phyloP scores from a whole-genome alignment of 2,329 filamentous ascomycete genomes.

The Cladophialophora immunda region DNA sequence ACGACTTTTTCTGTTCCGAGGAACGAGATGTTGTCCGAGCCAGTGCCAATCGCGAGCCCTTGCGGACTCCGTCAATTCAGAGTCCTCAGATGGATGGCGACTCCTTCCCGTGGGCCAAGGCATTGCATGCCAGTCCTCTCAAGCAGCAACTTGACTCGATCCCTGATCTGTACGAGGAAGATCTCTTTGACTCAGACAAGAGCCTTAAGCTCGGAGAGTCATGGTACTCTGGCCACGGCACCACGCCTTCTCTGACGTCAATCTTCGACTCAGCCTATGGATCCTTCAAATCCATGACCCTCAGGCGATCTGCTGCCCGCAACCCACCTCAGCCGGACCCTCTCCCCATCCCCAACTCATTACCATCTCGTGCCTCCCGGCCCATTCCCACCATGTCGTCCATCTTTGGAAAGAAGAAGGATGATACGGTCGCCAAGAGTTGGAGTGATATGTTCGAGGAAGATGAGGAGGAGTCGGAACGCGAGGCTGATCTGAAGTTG shows the following conservation, averaged over 20 bases:
- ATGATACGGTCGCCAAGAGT: constrained; percentile 89
- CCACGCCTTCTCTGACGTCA: constrained; percentile 84
- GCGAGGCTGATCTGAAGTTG: constrained; percentile 68
- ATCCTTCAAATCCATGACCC: constrained; percentile 78
- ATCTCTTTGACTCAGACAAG: constrained; percentile 82
- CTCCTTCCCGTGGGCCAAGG: constrained; percentile 95
- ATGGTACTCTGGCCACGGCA: constrained; percentile 79
- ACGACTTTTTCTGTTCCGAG: constrained; percentile 90
- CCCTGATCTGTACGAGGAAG: constrained; percentile 79
- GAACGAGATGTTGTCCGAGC: constrained; percentile 80
- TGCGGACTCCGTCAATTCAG: constrained; percentile 93
- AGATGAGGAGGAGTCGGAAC: constrained; percentile 78
- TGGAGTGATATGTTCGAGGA: constrained; percentile 99
- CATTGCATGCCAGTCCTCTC: constrained; percentile 77
- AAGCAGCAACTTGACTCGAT: constrained; percentile 88
- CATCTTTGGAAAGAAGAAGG: constrained; percentile 79
- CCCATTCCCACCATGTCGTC: constrained; percentile 78
- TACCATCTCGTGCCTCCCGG: constrained; percentile 69
- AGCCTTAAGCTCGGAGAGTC: constrained; percentile 61
- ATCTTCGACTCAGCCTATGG: constrained; percentile 84
- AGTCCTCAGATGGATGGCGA: constrained; percentile 81
- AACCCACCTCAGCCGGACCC: constrained; percentile 65
- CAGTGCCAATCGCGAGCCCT: constrained; percentile 87
- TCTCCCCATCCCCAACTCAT: constrained; percentile 79
- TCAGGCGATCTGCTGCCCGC: constrained; percentile 47